A percentile compares a stretch with the other conserved stretches of the same genome.
These are phyloP conservation scores for Xylaria sp. DNA, from an alignment of 2,329 filamentous ascomycete species.

Conservation along the genomic window DNA sequence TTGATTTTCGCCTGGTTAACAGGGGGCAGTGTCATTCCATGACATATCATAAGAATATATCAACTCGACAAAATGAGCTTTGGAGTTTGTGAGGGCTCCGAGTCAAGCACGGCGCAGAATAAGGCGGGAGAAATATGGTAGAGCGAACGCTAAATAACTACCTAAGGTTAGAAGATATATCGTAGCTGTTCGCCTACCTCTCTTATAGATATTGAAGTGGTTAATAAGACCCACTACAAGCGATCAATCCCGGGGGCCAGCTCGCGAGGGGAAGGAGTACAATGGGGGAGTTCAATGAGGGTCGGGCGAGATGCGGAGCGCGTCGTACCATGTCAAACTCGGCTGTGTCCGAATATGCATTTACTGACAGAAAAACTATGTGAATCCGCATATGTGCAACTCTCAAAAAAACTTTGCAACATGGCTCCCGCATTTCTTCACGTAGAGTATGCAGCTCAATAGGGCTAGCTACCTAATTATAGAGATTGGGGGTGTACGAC, in stretches of 20 bases:
- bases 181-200: neutral
- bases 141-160: neutral
- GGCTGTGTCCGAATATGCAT: neutral
- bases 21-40: neutral
- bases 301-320: neutral
- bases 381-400: neutral
- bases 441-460: neutral
- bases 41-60: neutral
- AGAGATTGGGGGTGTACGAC: constrained; percentile 24
- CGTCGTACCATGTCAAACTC: neutral
- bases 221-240: neutral
- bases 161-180: neutral
- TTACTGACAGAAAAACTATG: too few species aligned
- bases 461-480: constrained; percentile 29
- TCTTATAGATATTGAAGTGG: neutral
- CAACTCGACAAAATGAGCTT: too few species aligned
- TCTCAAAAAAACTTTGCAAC: neutral
- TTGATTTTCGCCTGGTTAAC: neutral
- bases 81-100: too few species aligned
- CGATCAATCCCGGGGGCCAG: neutral
- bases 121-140: neutral
- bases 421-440: neutral
- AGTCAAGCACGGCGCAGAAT: neutral
- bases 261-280: neutral
- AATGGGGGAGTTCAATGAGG: neutral